phyloP scores from a whole-genome alignment of 2,329 filamentous ascomycete genomes.

The Colletotrichum sp. region DNA sequence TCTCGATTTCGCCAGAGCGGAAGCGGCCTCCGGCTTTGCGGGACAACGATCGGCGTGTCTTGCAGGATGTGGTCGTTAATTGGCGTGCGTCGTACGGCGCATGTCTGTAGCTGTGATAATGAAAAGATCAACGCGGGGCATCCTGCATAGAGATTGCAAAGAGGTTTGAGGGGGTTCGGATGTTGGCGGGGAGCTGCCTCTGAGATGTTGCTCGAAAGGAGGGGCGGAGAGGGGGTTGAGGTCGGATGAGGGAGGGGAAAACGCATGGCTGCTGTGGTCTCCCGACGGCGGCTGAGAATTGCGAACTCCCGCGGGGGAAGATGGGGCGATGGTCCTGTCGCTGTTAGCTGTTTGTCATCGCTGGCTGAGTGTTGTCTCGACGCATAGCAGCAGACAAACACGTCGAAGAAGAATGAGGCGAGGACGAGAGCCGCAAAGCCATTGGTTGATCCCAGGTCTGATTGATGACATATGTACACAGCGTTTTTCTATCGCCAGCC shows the following conservation, averaged over 20 bases:
- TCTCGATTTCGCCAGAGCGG: neutral
- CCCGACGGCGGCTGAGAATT: neutral
- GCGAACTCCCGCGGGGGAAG: neutral
- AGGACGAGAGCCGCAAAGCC: neutral
- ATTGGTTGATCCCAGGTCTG: constrained; percentile 17
- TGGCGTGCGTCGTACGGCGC: neutral
- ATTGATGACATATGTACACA: constrained; percentile 26
- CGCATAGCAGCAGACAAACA: neutral
- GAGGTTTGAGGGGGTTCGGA: neutral
- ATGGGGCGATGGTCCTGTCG: neutral
- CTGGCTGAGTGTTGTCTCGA: neutral
- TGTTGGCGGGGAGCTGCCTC: neutral
- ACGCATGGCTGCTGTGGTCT: neutral
- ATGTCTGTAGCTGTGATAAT: neutral
- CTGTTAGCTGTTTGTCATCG: neutral
- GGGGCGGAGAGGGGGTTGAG: neutral
- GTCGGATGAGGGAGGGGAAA: neutral
- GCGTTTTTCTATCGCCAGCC: constrained; percentile 20
- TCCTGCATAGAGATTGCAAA: neutral
- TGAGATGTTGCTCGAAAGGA: neutral
- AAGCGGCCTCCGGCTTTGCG: neutral
- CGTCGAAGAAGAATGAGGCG: neutral
- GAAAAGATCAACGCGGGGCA: neutral
- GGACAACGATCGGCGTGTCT: neutral
- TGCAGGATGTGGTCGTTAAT: neutral